Base-by-base conservation (phyloP, 2,329 filamentous ascomycete species). In the Fusarium sp. region DNA sequence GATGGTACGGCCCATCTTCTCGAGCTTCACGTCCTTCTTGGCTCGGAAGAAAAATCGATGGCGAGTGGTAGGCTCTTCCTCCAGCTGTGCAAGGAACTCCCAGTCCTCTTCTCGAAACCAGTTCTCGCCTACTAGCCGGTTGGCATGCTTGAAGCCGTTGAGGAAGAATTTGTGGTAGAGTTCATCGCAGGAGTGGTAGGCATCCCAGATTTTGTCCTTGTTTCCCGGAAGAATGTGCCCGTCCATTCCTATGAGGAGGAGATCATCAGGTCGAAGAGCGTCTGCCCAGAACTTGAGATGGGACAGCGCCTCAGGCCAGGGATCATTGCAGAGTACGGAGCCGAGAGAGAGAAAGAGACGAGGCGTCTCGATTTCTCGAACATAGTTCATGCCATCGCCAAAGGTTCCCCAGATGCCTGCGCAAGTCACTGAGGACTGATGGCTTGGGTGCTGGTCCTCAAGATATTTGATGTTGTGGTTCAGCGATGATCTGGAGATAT, bases 281-380 rank as follows among this genome's bases (percentile, higher is more conserved):
- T 68, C 62, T 11, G 75, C 79, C 80, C 80, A 82, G 43, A 67
- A 71, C 60, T 76, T 76, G 26, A 82, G 71, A 41, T 79, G 75
- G 6, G 63, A 56, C 28, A 81, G 56, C 3, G 80, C 80, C 28
- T 74, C 71, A 4, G 70, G 62, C 77, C 78, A 81, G 10, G 74
- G 72, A 66, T 82, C 80, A 49, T 82, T 82, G 70, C 79, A 82
- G 19, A 82, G 73, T 6, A 82, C 80, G 9, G 80, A 82, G 4
- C 80, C 80, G 4, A 82, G 73, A 0, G 80, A 82, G 9, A 81
- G 73, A 53, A 81, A 79, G n/a, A 81, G 64, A 15, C 78, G 74
- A 3, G 75, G 77, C 3, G 73, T 67, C n/a, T 67, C 48, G 30
- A 80, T 75, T 9, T 67, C 58, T 39, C 73, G 60, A 35, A 78